Base-by-base conservation (phyloP, 2,329 filamentous ascomycete species). In the Colletotrichum chlorophyti region DNA sequence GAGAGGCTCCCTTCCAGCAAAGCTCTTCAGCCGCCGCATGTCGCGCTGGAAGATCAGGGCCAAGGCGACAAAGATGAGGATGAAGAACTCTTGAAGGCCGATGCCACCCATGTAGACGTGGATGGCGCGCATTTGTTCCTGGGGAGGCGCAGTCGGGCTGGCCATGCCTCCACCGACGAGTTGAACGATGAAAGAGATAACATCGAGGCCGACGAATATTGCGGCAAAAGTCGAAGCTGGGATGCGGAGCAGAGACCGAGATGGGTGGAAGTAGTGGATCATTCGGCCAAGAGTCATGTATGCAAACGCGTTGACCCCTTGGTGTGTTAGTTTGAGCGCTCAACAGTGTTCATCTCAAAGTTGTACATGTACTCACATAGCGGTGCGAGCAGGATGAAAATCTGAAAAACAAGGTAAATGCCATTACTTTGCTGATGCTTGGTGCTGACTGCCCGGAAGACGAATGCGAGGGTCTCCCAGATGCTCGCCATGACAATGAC, bases 71-170 rank as follows among this genome's bases (percentile, higher is more conserved):
- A 84, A 82, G n/a, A 76, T 47, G 3, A 83, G 57, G 51, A 83
- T 80, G 55, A 81, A 82, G 26, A 77, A 65, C 61, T 83, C 70
- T 60, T 84, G 82, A 0, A 83, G 65, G 0, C 76, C 80, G 14
- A 84, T 79, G 0, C 81, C 81, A 10, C 76, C 79, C 78, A 82
- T 84, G 67, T 83, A 57, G 57, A 79, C 70, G 46, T 77, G 69
- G 0, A 79, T 72, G 1, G 69, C 75, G 17, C 53, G 62, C 24
- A 69, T 58, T 21, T 70, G 68, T 6, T 67, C 65, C 2, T 68
- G 64, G 0, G 66, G 61, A 0, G 69, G 64, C 0, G 71, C 57
- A 0, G 60, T 63, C 6, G 69, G 67, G 5, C 64, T 58, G 6
- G 65, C 62, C 64, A 69, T 67, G 15, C 65, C 68, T 0, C 71